Evolutionary conservation across 257 asterid genomes (phyloP).

Genomic region (Jaltomata sinuosa): DNA sequence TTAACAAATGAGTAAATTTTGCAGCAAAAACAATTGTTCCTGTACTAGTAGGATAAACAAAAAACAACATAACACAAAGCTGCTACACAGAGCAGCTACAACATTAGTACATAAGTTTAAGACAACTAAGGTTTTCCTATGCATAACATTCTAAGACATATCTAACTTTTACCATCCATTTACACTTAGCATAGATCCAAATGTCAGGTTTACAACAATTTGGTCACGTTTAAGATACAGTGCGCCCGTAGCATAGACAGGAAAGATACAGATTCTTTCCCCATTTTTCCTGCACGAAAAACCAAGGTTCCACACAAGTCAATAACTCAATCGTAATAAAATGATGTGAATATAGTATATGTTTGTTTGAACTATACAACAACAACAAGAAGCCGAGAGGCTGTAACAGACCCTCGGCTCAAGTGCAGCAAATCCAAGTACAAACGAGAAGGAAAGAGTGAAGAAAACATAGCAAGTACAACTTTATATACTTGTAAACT

Average conservation of each 20-base stretch:
- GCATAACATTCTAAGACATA: not conserved
- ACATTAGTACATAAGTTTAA: not conserved
- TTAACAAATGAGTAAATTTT: not conserved
- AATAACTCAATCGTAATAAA: not conserved
- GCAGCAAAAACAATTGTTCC: not conserved
- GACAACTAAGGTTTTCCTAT: not conserved
- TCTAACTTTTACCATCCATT: not conserved
- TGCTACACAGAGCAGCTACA: not conserved
- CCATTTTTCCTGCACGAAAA: conserved; percentile 21
- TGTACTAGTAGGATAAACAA: not conserved
- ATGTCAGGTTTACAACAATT: not conserved
- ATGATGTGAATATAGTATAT: not conserved
- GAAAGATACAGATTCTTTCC: conserved; percentile 27
- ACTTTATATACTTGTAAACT: not conserved
- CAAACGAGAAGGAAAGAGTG: no score
- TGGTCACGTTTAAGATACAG: conserved; percentile 13
- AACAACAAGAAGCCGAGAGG: no score
- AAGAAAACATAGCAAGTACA: no score
- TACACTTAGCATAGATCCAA: not conserved
- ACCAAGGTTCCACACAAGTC: not conserved
- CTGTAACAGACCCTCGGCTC: no score
- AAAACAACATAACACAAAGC: not conserved
- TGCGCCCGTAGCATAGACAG: conserved; percentile 26
- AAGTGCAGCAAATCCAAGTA: no score
- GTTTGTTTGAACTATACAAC: not conserved